Conservation (phyloP, 768 basidiomycete genomes). For the Boletus vermiculosoides region DNA sequence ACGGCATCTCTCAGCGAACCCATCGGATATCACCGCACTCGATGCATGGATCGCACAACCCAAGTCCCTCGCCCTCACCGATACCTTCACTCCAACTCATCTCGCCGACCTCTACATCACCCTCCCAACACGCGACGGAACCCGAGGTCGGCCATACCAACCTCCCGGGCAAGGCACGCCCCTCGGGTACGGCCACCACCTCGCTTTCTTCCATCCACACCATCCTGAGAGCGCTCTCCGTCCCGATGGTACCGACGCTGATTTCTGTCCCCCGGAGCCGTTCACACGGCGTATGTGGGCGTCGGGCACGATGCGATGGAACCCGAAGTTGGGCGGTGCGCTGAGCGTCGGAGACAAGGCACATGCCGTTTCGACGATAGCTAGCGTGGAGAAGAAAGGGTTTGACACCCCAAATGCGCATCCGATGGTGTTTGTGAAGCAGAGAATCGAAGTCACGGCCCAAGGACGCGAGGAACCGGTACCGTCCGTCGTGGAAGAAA, state of each 20-base stretch:
- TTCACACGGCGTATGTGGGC: slow-evolving; percentile 85
- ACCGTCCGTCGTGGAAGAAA: slow-evolving; percentile 58
- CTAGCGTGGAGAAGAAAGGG: slow-evolving; percentile 59
- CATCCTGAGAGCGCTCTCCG: slow-evolving; percentile 56
- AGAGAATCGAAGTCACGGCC: slow-evolving; percentile 52
- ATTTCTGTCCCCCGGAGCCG: slow-evolving; percentile 69
- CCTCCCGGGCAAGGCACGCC: slow-evolving; percentile 42
- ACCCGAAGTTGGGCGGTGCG: slow-evolving; percentile 35
- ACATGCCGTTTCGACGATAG: slow-evolving; percentile 47
- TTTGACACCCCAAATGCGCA: slow-evolving; percentile 47
- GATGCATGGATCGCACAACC: slow-evolving; percentile 55
- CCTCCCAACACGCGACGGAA: slow-evolving; percentile 70
- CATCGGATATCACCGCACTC: slow-evolving; percentile 28
- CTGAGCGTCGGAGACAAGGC: slow-evolving; percentile 56
- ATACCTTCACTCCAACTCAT: slow-evolving; percentile 54
- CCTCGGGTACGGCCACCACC: slow-evolving; percentile 63
- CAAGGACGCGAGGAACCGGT: slow-evolving; percentile 42
- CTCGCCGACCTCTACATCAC: slow-evolving; percentile 66
- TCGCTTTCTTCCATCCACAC: slow-evolving; percentile 72
- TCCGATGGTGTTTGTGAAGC: slow-evolving; percentile 77
- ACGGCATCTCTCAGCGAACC: slow-evolving; percentile 16
- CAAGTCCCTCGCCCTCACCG: slow-evolving; percentile 45
- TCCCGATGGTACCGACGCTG: slow-evolving; percentile 69
- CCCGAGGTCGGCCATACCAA: slow-evolving; percentile 38
- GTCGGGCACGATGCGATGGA: slow-evolving; percentile 66